Evolutionary conservation across 176 grass and related monocot genomes (phyloP), one percentile per base, ranked within the genome.

Genomic region (Hsuehochloa calcarea): DNA sequence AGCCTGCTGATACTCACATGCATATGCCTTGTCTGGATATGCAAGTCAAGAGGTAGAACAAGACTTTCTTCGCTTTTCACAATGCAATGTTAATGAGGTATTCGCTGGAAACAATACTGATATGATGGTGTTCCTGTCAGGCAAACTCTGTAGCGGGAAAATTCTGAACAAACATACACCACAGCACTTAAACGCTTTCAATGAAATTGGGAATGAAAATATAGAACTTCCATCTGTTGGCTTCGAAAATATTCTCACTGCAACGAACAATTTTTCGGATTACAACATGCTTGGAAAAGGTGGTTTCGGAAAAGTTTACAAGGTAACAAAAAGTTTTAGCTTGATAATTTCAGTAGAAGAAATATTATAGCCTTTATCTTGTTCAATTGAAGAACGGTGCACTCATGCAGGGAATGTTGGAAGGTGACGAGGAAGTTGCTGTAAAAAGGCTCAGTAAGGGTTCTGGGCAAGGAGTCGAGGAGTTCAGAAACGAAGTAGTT

Each of bases 401-500:
- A 11, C 15, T 75, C 49, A n/a, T 74, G 29, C 41, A 94, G 87
- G 92, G 89, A 35, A 23, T 82, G 35, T 52, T 94, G 17, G 23
- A 50, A 52, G 61, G n/a, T 77, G 80, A 72, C 34, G 77, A 85
- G 79, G 89, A 89, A 70, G 85, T 94, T 67, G 92, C 89, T 34
- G 51, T 94, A 23, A 91, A 94, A 63, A 89, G 86, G 40, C 83
- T 91, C 12, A 82, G 71, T 14, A 83, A 49, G 22, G 54, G 70
- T 56, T 90, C 88, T 4, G 46, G 15, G 1, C 89, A 94, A 85
- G 89, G 89, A 9, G 5, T 20, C 0, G 49, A 91, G 1, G 84
- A 91, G 14, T 92, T 90, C 52, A 92, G 43, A 68, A 95, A 95
- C 64, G 93, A 90, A 89, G 85, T 92, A 13, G 49, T 84, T 50